Evolutionary conservation across 768 basidiomycete genomes (phyloP).

Genomic region (Rhodotorula taiwanensis): DNA sequence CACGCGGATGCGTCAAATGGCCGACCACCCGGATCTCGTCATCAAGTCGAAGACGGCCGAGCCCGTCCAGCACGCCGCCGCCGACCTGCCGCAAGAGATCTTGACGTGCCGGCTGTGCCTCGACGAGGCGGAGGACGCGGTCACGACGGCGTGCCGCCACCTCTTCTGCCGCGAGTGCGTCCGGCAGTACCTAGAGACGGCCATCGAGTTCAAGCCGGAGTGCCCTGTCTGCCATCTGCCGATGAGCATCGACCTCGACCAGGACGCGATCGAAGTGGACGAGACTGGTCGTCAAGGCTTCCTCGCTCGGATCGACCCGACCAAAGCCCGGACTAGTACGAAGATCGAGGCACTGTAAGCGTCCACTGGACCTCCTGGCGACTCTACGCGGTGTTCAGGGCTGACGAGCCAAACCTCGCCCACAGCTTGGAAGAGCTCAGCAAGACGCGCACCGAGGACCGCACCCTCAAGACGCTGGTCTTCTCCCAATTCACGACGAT

Average conservation of each 20-base stretch:
- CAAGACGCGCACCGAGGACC: slow-evolving; percentile 72
- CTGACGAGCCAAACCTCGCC: neutral
- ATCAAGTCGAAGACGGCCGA: slow-evolving; percentile 72
- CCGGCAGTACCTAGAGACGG: slow-evolving; percentile 75
- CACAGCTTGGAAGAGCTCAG: slow-evolving; percentile 70
- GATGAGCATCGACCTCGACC: slow-evolving; percentile 92
- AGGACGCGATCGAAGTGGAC: slow-evolving; percentile 77
- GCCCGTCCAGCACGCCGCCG: slow-evolving; percentile 54
- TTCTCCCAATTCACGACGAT: slow-evolving; percentile 95
- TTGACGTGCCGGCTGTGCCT: slow-evolving; percentile 78
- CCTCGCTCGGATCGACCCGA: slow-evolving; percentile 76
- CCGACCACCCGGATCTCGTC: slow-evolving; percentile 73
- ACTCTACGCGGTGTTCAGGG: too few relatives aligned
- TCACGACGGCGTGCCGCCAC: slow-evolving; percentile 84
- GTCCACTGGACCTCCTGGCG: too few relatives aligned
- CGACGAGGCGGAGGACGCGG: slow-evolving; percentile 94
- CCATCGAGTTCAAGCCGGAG: slow-evolving; percentile 71
- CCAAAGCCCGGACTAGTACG: slow-evolving; percentile 88
- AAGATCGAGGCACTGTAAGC: slow-evolving; percentile 80
- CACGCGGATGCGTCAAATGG: slow-evolving; percentile 68
- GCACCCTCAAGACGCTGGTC: slow-evolving; percentile 91
- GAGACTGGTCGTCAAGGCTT: slow-evolving; percentile 78
- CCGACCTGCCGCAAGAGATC: slow-evolving; percentile 50
- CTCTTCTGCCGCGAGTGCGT: slow-evolving; percentile 88
- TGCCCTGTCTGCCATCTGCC: slow-evolving; percentile 93